A percentile compares a stretch with the other conserved stretches of the same genome.
Evolutionary conservation across 2,329 filamentous ascomycete genomes (phyloP).

Genomic region (Phialemoniopsis sp.): DNA sequence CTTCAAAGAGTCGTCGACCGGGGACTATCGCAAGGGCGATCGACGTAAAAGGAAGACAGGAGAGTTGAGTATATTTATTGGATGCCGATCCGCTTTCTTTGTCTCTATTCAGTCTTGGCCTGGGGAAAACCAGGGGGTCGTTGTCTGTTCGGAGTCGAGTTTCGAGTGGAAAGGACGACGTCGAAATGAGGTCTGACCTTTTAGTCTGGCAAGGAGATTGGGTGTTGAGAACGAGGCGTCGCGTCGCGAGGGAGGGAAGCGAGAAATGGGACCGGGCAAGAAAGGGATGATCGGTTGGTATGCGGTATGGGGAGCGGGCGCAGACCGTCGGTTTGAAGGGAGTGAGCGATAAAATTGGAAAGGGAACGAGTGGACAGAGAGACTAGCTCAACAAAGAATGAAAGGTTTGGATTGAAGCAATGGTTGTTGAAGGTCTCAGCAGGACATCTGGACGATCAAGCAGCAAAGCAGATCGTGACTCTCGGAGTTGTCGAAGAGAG

Average conservation of each 20-base stretch:
- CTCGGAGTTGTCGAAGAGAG: not conserved
- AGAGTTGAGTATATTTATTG: too few relatives aligned
- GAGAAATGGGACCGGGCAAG: not conserved
- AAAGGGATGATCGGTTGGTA: not conserved
- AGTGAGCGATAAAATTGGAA: conserved; percentile 2
- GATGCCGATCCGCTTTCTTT: too few relatives aligned
- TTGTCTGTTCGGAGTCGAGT: too few relatives aligned
- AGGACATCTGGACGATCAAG: conserved; percentile 19
- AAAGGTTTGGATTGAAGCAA: conserved; percentile 16
- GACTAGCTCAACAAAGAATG: conserved; percentile 38
- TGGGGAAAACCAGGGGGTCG: too few relatives aligned
- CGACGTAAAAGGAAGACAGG: too few relatives aligned
- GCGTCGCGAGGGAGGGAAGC: not conserved
- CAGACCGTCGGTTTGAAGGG: not conserved
- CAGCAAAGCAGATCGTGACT: conserved; percentile 19
- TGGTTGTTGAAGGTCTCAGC: conserved; percentile 19
- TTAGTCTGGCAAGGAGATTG: not conserved
- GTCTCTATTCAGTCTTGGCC: too few relatives aligned
- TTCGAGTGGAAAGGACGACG: too few relatives aligned
- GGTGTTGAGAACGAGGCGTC: not conserved
- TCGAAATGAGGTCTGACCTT: too few relatives aligned
- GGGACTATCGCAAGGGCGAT: too few relatives aligned
- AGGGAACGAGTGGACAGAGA: conserved; percentile 41
- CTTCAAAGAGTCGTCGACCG: too few relatives aligned
- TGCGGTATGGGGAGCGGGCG: not conserved